Conservation (phyloP, 257 asterid genomes). For the Petunia axillaris region DNA sequence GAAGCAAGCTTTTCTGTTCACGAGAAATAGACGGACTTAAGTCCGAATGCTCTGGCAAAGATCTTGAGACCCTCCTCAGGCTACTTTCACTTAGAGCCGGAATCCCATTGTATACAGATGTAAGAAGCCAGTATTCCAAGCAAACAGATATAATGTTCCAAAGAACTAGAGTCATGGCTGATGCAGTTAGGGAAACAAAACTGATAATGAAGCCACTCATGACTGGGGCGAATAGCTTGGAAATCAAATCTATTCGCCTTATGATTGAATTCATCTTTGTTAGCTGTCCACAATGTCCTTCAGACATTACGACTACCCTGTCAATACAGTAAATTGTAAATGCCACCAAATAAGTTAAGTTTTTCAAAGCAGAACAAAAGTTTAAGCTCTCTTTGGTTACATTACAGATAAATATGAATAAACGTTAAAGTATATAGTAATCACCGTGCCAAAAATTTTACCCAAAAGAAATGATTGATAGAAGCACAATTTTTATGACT, state of each 20-base stretch:
- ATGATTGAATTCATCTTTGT: conserved; percentile 82
- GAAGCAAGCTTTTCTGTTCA: conserved; percentile 34
- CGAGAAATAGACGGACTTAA: conserved; percentile 33
- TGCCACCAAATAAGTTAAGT: not conserved
- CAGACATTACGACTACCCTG: conserved; percentile 95
- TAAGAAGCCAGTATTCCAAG: conserved; percentile 77
- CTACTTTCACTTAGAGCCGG: conserved; percentile 60
- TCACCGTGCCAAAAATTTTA: no score
- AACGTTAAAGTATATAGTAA: no score
- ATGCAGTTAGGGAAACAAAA: conserved; percentile 73
- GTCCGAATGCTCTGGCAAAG: conserved; percentile 31
- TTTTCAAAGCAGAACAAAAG: not conserved
- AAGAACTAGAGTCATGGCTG: conserved; percentile 66
- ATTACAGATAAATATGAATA: not conserved
- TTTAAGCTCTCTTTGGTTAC: no score
- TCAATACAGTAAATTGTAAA: conserved; percentile 13
- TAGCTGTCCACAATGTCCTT: conserved; percentile 63
- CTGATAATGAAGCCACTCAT: conserved; percentile 80
- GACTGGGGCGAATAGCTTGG: conserved; percentile 87
- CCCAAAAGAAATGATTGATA: no score
- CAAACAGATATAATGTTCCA: conserved; percentile 74
- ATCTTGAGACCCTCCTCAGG: conserved; percentile 44
- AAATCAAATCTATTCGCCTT: conserved; percentile 73
- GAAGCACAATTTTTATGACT: no score
- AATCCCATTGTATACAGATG: conserved; percentile 70